Evolutionary conservation across 2,329 filamentous ascomycete genomes (phyloP), one percentile per base, ranked within the genome.

Genomic region (Ophiostoma ips): DNA sequence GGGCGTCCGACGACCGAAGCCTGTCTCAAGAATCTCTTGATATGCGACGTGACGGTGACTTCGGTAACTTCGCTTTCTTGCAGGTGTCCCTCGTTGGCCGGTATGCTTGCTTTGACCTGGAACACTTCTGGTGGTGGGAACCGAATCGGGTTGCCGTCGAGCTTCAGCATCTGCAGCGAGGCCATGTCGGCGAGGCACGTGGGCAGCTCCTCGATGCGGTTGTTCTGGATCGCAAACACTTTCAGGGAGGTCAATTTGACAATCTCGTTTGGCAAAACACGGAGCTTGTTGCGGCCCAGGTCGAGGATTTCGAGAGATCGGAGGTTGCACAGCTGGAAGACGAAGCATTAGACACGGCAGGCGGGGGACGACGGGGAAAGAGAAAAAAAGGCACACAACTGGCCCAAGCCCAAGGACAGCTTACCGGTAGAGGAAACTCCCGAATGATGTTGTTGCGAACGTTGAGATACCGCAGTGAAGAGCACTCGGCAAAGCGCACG

Each of bases 231-330:
- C 2, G 88, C 89, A 50, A 96, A 72, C 15, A 95, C 89, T 61
- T 94, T 94, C 55, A 96, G 70, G 2, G 87, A 94, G 5, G 81
- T 82, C 59, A 96, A 71, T 60, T 81, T 87, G 53, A 77, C 78
- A 54, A 95, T 85, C 49, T 89, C 84, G 44, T 82, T 77, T 0
- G 90, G 88, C 2, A 96, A 74, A 10, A 76, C 70, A 45, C 76
- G 77, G 54, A 96, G 80, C 63, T 84, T 87, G 63, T 96, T 96
- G 58, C 86, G 79, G 63, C 88, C 89, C 50, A 96, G 75, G 66
- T 96, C 90, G 54, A 96, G 76, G 52, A 95, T 95, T 66, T 96
- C 89, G 50, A 96, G 76, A 33, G 87, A 84, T 48, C 79, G 82
- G 54, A 96, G 74, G 64, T 88, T 81, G 63, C 90, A 89, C 52